Base-by-base conservation (phyloP, 305 asterid genomes). In the Nicotiana rustica region DNA sequence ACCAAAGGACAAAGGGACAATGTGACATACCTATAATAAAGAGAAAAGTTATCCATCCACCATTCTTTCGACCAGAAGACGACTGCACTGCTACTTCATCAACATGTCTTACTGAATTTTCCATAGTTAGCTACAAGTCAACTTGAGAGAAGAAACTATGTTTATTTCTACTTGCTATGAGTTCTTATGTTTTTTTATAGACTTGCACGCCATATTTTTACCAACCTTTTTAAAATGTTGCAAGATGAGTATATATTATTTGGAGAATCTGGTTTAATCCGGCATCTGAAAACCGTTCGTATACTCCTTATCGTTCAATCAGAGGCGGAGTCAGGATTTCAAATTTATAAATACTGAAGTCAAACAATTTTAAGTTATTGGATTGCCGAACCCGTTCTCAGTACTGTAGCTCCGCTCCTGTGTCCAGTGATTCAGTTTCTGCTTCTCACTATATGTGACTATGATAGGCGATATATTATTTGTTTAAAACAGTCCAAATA, bases 81-180 rank as follows among this genome's bases (percentile, higher is more conserved):
- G 65, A 80, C 15, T 38, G 41, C 73, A 19, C 21, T 78, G 59
- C 71, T 77, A 81, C 86, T 71, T 73, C 85, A 52, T 82, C 86
- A 77, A 79, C 87, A 35, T 85, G 89, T 82, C 31, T 82, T 69
- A 17, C 70, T 81, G 89, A 59, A 66, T 57, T 71, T 5, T 83
- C 85, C 87, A 75, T 85, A 64, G 77, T 49, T 5, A 0, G 41
- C 18, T 47, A 19, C 18, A 73, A 44, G 36, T 44, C 0, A 19
- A 19, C n/a, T 70, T 0, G 60, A 44, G 47, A 70, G 59, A 49
- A 47, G 62, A 71, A 19, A 21, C 21, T 2, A 13, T 73, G 0
- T 47, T 73, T 13, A 38, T 21, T 73, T 73, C 35, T 73, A 21
- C 41, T 73, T 73, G 79, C 62, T 14, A 47, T 5, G 79, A 1